Base-by-base conservation (phyloP, 306 rosid species). In the Purshia tridentata region DNA sequence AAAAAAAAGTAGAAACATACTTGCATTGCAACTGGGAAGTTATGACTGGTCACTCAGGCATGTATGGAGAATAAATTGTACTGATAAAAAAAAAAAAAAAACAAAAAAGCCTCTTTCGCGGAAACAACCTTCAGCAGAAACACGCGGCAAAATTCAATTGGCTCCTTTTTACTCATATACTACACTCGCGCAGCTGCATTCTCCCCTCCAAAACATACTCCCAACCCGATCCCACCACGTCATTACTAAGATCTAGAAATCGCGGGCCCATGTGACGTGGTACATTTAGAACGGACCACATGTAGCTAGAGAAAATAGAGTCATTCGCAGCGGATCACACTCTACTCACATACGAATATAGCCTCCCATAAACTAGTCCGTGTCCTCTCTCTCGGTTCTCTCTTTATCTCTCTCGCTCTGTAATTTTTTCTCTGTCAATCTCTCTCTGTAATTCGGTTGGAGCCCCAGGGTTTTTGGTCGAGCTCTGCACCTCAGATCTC, bases 381-480 rank as follows among this genome's bases (percentile, higher is more conserved):
- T 37, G 72, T 66, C 47, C 70, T 73, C 50, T 69, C 41, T 29
- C 35, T 29, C 2, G 19, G 51, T 39, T 8, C 40, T 60, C 79
- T 16, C n/a, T 63, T 18, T 46, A 60, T 72, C 72, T 23, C 62
- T 47, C 74, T 15, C 40, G 65, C 66, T 60, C 65, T 64, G 23
- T 53, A 41, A 71, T 69, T 67, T 52, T n/a, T 35, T 37, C 20
- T 35, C 72, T 56, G 0, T 56, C 0, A 1, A 48, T 39, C 40
- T 29, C 3, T 58, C 39, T 68, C 14, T 49, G 10, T 57, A 23
- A 52, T 80, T 80, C 67, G 80, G 68, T 80, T 78, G 85, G 66
- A 82, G 67, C 57, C 72, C 57, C 72, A 48, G 87, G 84, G 78
- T 85, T 79, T 63, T 72, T 76, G 88, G 52, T 84, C 84, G 49